Conservation (phyloP, 495 filamentous ascomycete genomes). For the Annulohypoxylon bovei region DNA sequence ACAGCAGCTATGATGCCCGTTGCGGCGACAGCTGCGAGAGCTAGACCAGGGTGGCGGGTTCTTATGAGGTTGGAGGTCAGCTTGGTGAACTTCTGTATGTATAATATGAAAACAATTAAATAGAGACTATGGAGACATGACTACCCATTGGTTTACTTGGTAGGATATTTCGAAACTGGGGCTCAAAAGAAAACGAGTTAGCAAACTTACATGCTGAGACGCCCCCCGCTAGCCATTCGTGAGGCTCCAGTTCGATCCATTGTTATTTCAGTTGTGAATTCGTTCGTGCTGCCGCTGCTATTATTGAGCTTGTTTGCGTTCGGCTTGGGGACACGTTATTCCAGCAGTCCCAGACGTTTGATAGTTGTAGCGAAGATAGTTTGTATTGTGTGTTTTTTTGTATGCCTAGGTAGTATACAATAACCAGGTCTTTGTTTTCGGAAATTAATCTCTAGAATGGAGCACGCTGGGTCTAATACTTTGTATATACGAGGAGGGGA, state of each 20-base stretch:
- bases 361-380: background rate
- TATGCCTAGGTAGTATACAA: background rate
- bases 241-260: conserved; percentile 34
- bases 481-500: background rate
- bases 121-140: too few species aligned
- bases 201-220: conserved; percentile 32
- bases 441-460: background rate
- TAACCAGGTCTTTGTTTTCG: background rate
- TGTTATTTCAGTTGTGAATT: background rate
- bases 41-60: conserved; percentile 49
- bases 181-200: background rate
- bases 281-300: background rate
- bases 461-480: background rate
- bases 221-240: conserved; percentile 23
- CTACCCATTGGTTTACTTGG: too few species aligned
- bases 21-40: conserved; percentile 41
- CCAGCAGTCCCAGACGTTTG: background rate
- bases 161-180: background rate
- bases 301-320: background rate
- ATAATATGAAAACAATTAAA: too few species aligned
- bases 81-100: background rate
- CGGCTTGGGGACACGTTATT: background rate
- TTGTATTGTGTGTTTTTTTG: background rate
- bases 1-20: conserved; percentile 45
- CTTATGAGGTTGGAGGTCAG: conserved; percentile 13